Evolutionary conservation across 2,329 filamentous ascomycete genomes (phyloP).

Genomic region (Trichoderma hamatum): DNA sequence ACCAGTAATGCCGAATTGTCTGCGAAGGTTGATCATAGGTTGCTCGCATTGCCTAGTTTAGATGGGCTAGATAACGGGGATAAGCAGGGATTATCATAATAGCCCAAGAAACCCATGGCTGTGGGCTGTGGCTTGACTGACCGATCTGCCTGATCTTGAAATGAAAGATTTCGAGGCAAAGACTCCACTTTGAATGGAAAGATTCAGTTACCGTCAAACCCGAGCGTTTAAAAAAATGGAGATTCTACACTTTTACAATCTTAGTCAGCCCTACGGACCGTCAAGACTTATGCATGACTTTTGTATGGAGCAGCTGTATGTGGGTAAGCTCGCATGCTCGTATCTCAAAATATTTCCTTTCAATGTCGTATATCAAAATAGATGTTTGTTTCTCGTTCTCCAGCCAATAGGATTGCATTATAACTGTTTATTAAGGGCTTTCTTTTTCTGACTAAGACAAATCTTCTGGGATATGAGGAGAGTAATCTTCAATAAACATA

Average conservation of each 20-base stretch:
- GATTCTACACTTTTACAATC: not conserved
- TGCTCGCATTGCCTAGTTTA: conserved; percentile 6
- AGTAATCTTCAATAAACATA: not conserved
- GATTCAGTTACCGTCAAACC: not conserved
- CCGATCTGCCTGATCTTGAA: not conserved
- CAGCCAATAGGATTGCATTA: not conserved
- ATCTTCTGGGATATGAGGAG: not conserved
- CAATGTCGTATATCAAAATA: not conserved
- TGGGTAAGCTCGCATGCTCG: not conserved
- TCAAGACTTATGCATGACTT: not conserved
- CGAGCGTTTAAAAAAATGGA: not conserved
- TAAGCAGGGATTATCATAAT: not conserved
- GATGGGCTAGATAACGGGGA: not conserved
- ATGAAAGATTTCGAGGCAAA: not conserved
- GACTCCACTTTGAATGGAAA: not conserved
- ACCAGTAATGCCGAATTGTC: conserved; percentile 13
- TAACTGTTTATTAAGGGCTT: not conserved
- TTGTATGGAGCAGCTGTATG: not conserved
- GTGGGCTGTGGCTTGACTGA: not conserved
- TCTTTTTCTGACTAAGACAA: not conserved
- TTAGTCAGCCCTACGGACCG: conserved; percentile 7
- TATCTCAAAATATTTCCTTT: not conserved
- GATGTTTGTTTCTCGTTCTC: not conserved
- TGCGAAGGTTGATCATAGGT: not conserved
- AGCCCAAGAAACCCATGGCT: not conserved